Evolutionary conservation across 164 flowering plant species (phyloP), one percentile per base, ranked within the genome.

Genomic region (Cinnamomum chago): DNA sequence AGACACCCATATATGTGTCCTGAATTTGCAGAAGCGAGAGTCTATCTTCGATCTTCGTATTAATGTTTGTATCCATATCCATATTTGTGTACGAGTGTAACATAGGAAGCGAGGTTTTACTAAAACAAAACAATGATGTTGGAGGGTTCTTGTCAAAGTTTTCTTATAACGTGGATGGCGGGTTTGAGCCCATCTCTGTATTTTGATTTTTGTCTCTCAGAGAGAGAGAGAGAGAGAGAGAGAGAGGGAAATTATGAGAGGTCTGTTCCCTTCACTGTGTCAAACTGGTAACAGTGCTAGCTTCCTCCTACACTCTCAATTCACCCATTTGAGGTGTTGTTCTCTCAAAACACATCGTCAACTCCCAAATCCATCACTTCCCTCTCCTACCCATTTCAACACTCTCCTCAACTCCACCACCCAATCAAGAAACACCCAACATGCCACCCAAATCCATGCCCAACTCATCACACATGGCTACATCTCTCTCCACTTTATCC

Each of bases 401-500:
- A 58, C 73, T 23, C 86, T 87, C 70, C 80, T 90, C 76, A 89
- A 78, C 80, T 24, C 74, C 40, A 68, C 80, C 52, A 14, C 68
- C 15, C 73, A 70, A 33, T 52, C 79, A 71, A 75, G 73, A 64
- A 79, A 64, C 77, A 25, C 82, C 60, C 73, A 60, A 15, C 86
- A 83, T 76, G 90, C 80, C 11, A 35, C 83, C 51, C 92, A 90
- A 83, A 85, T 87, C 62, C 95, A 88, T 79, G 75, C 89, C n/a
- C 92, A 86, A 66, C 79, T 89, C 82, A 75, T 88, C 84, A 68
- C 69, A 14, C 83, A 72, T 76, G 65, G 79, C 78, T 76, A 62
- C 76, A 55, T 76, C 2, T 75, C 81, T 50, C 65, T 83, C 79
- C 81, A 88, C 66, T 83, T 83, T 70, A 82, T 90, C 70, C 70